Evolutionary conservation across 2,329 filamentous ascomycete species (phyloP), one percentile per base, ranked within the genome.

Genomic region (Cercospora janseana): DNA sequence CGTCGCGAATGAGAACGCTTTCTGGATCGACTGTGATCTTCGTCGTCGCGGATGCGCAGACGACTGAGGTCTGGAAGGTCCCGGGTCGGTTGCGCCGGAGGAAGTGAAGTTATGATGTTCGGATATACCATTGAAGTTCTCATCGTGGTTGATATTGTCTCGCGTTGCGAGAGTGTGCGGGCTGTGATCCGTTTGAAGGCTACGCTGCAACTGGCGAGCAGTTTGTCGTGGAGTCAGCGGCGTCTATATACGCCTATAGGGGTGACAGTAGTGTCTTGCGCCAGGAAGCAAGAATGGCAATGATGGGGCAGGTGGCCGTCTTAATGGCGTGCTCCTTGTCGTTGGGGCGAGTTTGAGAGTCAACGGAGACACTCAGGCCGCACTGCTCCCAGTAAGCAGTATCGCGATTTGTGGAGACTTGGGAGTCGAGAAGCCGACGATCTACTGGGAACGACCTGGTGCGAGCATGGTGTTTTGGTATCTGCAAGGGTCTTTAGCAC

Each of bases 61-160:
- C 47, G 43, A 24, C 42, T 48, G 29, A 54, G 34, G 9, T 54
- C 47, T 18, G 49, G 53, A 2, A 51, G 53, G 8, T 31, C 15
- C 21, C 49, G 24, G 23, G 45, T 23, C 13, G 53, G 16, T 41
- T 13, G 40, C 28, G 44, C 46, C 16, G 42, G 21, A 21, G 46
- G 20, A 5, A 46, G 43, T 12, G 38, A 43, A 18, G 38, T 44
- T 26, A 42, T 42, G 27, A 42, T 43, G 18, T 49, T 45, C 4
- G 46, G 51, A 13, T 51, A 51, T 24, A 52, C 31, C 49, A 52
- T 52, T 12, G 49, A 44, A n/a, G 40, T 49, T 28, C 51, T 49
- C 46, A 46, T 52, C 7, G 20, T 51, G 42, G 16, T n/a, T 37
- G 34, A 15, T 51, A 12, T 49, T 16, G 32, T 34, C 27, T 13